Conservation (phyloP, 306 rosid genomes). For the Dalbergia cochinchinensis region DNA sequence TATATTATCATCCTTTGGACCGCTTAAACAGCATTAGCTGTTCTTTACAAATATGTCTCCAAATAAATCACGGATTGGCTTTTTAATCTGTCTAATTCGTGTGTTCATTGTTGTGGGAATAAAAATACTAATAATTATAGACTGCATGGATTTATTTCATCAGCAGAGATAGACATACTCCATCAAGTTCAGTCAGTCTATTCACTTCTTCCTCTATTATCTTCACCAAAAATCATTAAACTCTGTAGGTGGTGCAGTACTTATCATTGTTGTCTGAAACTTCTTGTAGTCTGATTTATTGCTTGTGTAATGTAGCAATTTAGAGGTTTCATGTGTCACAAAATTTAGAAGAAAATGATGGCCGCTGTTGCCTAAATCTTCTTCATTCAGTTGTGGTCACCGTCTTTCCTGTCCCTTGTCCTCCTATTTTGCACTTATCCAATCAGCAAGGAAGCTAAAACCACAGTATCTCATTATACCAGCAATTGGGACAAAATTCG, state of each 20-base stretch:
- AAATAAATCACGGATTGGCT: background rate
- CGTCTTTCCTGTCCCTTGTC: background rate
- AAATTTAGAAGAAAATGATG: too few relatives aligned
- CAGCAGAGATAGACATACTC: background rate
- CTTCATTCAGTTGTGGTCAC: background rate
- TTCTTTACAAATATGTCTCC: background rate
- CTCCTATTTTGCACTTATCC: background rate
- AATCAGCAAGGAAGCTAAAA: background rate
- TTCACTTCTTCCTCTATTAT: background rate
- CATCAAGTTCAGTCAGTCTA: background rate
- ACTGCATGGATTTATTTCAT: background rate
- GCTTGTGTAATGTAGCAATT: background rate
- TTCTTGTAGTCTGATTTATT: background rate
- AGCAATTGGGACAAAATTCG: background rate
- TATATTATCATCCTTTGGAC: conserved; percentile 55
- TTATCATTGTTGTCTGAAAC: too few relatives aligned
- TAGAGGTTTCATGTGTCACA: background rate
- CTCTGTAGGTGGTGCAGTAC: too few relatives aligned
- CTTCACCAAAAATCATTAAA: background rate
- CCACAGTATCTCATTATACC: background rate
- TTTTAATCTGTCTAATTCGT: background rate
- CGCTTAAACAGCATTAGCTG: background rate
- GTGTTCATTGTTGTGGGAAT: background rate
- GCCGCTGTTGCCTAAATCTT: background rate
- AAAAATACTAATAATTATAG: background rate